Evolutionary conservation across 2,329 filamentous ascomycete genomes (phyloP).

Genomic region (Metarhizium humberi): DNA sequence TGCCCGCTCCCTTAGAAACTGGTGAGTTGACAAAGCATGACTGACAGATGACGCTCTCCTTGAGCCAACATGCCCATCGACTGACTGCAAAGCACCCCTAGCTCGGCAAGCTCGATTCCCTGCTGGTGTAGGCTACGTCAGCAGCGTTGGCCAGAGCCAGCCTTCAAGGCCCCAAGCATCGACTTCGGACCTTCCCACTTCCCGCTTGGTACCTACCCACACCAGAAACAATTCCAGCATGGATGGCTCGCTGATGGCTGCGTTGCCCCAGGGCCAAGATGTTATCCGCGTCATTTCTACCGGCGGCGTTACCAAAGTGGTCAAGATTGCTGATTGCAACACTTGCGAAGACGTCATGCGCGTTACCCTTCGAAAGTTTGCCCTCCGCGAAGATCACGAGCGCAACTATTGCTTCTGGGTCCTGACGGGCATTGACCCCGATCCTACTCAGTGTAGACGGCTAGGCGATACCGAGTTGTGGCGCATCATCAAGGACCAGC

Average conservation of each 20-base stretch:
- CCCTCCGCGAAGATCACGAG: conserved; percentile 80
- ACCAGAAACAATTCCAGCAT: conserved; percentile 74
- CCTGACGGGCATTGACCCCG: conserved; percentile 73
- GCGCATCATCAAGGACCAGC: conserved; percentile 80
- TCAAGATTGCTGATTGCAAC: conserved; percentile 86
- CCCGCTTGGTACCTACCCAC: conserved; percentile 57
- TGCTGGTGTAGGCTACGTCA: conserved; percentile 36
- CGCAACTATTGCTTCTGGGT: conserved; percentile 97
- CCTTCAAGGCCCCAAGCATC: conserved; percentile 3
- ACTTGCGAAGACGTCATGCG: conserved; percentile 90
- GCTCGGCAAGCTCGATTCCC: conserved; percentile 47
- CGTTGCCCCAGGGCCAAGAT: conserved; percentile 75
- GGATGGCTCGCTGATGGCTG: conserved; percentile 78
- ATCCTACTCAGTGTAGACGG: conserved; percentile 70
- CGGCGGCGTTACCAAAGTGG: conserved; percentile 81
- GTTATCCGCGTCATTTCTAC: conserved; percentile 91
- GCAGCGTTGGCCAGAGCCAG: conserved; percentile 37
- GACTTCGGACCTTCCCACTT: conserved; percentile 50
- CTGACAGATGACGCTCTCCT: background rate
- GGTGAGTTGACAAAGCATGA: conserved; percentile 61
- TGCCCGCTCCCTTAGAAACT: conserved; percentile 30
- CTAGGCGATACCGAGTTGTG: conserved; percentile 82
- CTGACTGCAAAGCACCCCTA: conserved; percentile 40
- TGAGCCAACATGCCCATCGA: background rate
- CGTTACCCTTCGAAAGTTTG: conserved; percentile 79